Evolutionary conservation across 352 stramenopile species (phyloP), one percentile per base, ranked within the genome.

Genomic region (Halophytophthora polymorphica): DNA sequence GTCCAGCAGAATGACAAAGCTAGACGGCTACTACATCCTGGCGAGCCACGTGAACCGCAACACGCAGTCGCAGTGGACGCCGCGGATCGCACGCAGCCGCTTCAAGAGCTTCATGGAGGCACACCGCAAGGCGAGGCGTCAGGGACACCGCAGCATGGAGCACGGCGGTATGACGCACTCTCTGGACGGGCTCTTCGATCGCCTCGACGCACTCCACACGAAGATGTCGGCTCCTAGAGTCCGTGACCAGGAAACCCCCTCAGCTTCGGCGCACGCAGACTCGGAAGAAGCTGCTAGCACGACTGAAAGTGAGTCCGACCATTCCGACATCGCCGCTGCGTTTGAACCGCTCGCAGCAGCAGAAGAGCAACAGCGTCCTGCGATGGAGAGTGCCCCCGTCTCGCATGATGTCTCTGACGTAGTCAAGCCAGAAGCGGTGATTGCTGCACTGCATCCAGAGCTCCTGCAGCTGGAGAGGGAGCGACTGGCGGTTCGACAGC

Each of bases 31-130:
- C 44, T 69, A 72, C 33, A 63, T 61, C 5, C 48, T 86, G 34
- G 76, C 67, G 33, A 64, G 64, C n/a, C 55, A 77, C 48, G 71
- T 86, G 50, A 86, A 86, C 55, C 43, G 37, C 15, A 50, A 53
- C 29, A 64, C 62, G 23, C 35, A 60, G 11, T 55, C 64, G 0
- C 59, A 66, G 21, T 86, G 75, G 75, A 66, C 66, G 18, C 62
- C 76, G 34, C 68, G 79, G 49, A 69, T 65, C 8, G 68, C 71
- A 15, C 71, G 75, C 25, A 86, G 71, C 37, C 75, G 75, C 38
- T 82, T 71, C 49, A 72, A 83, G 59, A 82, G 71, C 50, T 71
- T 83, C 42, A 57, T 86, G 54, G 58, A 62, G 14, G 66, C 58
- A 21, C 82, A 73, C 53, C 46, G 59, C 18, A 74, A 77, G 37